Base-by-base conservation (phyloP, 2,329 filamentous ascomycete genomes). In the Stachybotrys chlorohalonatus region DNA sequence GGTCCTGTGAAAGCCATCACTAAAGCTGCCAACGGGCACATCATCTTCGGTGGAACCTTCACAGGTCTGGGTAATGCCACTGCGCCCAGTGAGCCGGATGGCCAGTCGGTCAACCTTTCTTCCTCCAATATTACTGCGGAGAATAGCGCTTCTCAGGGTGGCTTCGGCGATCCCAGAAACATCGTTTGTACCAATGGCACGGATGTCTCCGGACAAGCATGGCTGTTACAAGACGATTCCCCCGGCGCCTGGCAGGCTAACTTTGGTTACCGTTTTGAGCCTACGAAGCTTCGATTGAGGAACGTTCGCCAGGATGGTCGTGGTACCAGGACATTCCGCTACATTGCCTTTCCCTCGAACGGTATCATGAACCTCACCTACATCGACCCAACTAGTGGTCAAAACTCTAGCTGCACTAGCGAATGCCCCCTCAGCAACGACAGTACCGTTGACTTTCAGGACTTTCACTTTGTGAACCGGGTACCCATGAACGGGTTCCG, bases 321-420 rank as follows among this genome's bases (percentile, higher is more conserved):
- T 59, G 92, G 94, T 32, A 96, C 92, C 32, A 89, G 89, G 73
- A 89, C 87, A 0, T 99, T 90, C 74, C 84, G 91, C 55, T 95
- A 90, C 66, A 90, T 89, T 24, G 89, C 91, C 16, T 75, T 93
- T 56, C 92, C 93, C 6, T 83, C 93, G 64, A 86, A 89, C 58
- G 94, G 94, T 53, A 96, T 99, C 68, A 89, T 99, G 85, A 96
- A 97, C 71, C 80, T 99, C 65, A 95, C 91, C 45, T 97, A 94
- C 63, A 85, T 85, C 59, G 90, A 97, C 64, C 86, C 87, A 30
- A 75, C 68, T 46, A 87, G 83, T 1, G 87, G 87, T 31, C 74
- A 81, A 52, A 85, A 86, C 54, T 72, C 75, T 32, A 85, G 81
- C 55, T 99, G 94, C 72, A 90, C 92, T 53, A 86, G 84, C 57